Evolutionary conservation across 2,329 filamentous ascomycete species (phyloP).

Genomic region (Penicillium sp.): DNA sequence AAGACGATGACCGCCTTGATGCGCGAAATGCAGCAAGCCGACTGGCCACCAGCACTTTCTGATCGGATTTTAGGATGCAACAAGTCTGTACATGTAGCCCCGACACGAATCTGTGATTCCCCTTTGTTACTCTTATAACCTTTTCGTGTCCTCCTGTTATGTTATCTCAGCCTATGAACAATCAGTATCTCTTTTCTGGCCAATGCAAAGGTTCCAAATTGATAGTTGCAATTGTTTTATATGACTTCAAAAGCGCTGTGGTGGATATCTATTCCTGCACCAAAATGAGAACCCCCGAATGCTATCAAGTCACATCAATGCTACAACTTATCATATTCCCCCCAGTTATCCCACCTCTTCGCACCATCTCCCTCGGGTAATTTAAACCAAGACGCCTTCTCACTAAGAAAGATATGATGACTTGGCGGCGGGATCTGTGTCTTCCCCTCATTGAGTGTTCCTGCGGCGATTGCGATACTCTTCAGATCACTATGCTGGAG

Average conservation of each 20-base stretch:
- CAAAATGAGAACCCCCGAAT: neutral
- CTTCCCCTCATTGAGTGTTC: constrained; percentile 34
- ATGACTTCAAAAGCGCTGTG: neutral
- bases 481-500: constrained; percentile 29
- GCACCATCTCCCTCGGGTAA: constrained; percentile 30
- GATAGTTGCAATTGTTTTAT: neutral
- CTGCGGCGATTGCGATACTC: constrained; percentile 30
- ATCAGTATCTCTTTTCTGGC: neutral
- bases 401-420: constrained; percentile 41
- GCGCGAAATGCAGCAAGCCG: constrained; percentile 90
- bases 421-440: constrained; percentile 19
- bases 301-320: neutral
- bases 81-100: constrained; percentile 29
- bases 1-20: constrained; percentile 80
- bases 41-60: constrained; percentile 90
- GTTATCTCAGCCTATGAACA: constrained; percentile 15
- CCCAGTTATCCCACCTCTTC: constrained; percentile 20
- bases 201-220: neutral
- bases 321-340: constrained; percentile 1
- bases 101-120: constrained; percentile 28
- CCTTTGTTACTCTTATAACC: constrained; percentile 18
- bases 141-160: constrained; percentile 18
- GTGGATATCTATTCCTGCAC: neutral
- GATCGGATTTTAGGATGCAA: constrained; percentile 19
- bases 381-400: constrained; percentile 35